Base-by-base conservation (phyloP, 1,284 basidiomycete genomes). In the Trichosporon inkin region DNA sequence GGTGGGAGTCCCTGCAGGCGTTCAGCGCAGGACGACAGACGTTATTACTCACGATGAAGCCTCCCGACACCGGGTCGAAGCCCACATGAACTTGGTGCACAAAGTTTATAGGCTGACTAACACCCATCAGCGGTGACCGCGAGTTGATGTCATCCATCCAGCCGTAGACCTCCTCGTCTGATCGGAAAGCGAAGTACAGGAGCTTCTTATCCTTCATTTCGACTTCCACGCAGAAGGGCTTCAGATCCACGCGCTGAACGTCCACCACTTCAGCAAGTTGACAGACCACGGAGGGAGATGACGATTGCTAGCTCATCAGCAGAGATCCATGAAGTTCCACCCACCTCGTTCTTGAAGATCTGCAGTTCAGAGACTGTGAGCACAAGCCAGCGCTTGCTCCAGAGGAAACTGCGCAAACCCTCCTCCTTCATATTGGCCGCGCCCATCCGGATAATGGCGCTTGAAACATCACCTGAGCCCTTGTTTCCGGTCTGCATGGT, bases 71-170 rank as follows among this genome's bases (percentile, higher is more conserved):
- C 0, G 93, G 91, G 78, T 99, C 95, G 71, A 96, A 98, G 6
- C 94, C 94, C 62, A 99, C 95, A 77, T 99, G 95, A 2, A 98
- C 92, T 76, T 96, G 92, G 80, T 98, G 95, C 0, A 96, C 92
- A 74, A 98, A 98, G 79, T 99, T 94, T 16, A 92, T 97, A 0
- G 95, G 95, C 67, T 89, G 88, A 71, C 88, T 89, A 20, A 95
- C 90, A 38, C 93, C 92, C 86, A 92, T 90, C 52, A 95, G 82
- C 0, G 94, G 92, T 67, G 90, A 92, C 56, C 93, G 85, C 7
- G 86, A 86, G 78, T 98, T 97, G 62, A 99, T 89, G 72, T 96
- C 94, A 72, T 99, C 94, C 80, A 83, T 92, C 94, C 94, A 98
- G 28, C 86, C 87, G 72, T 99, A 98, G 14, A 99, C 84, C 73